Evolutionary conservation across 2,329 filamentous ascomycete species (phyloP), one percentile per base, ranked within the genome.

Genomic region (Neospermospora avenae): DNA sequence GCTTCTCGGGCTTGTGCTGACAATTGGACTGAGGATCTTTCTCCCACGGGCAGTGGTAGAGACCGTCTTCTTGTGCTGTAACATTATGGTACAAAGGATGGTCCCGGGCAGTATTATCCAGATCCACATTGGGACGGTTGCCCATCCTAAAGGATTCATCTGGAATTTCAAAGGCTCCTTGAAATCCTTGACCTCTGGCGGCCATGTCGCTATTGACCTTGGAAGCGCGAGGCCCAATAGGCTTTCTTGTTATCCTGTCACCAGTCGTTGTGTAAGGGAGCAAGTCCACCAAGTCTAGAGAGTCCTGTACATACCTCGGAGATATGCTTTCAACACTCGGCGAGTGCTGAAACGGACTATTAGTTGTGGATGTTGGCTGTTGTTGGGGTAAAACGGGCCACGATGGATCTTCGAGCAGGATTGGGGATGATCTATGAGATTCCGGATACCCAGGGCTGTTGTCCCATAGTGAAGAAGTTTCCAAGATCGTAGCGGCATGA

Each of bases 1-100:
- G 89, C 80, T 96, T 95, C 72, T 96, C 95, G 42, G 93, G 86
- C 78, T 90, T 90, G 85, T 97, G 93, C 75, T 84, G 89, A 84
- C 93, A 98, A 71, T 74, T 80, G 34, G 77, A 60, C 62, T 86
- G 81, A 68, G 85, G 87, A 74, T 89, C 86, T 69, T 85, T 88
- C 75, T 90, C 86, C 81, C 89, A 95, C 5, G 93, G 93, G 81
- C 93, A 98, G 78, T 96, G 91, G 78, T 95, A 98, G 61, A 96
- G 84, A 72, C 91, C 92, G 76, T 96, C 91, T 35, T 81, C 74
- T 42, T 82, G 75, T 10, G 87, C 83, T 49, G 77, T 77, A 57
- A 81, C 84, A 67, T 84, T 85, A 73, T 87, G 87, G 79, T 93
- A 93, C 13, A 91, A 78, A 20, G 80, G 82, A 73, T 93, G 87